These are phyloP conservation scores for Graphilbum sp. DNA, from an alignment of 2,329 filamentous ascomycete species.

Conservation along the genomic window DNA sequence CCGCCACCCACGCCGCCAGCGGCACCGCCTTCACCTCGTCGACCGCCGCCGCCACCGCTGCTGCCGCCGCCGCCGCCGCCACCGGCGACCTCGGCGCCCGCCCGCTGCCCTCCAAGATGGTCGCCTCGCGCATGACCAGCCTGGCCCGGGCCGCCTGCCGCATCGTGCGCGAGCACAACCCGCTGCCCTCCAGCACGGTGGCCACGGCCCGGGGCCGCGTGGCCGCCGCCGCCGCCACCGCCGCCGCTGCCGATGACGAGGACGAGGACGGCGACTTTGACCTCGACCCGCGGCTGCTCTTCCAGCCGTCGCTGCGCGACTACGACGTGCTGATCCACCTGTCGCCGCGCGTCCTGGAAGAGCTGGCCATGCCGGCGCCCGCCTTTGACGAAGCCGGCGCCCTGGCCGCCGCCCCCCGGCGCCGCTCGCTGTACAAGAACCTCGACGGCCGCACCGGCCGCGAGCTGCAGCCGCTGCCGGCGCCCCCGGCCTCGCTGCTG, in stretches of 20 bases:
- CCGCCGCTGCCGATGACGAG: not conserved
- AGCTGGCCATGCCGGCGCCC: slow-evolving; percentile 21
- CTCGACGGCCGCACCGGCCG: slow-evolving; percentile 42
- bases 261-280: slow-evolving; percentile 13
- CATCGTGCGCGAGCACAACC: slow-evolving; percentile 31
- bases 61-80: slow-evolving; percentile 68
- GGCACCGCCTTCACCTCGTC: slow-evolving; percentile 68
- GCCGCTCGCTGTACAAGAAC: slow-evolving; percentile 57
- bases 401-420: too few relatives aligned
- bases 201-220: not conserved
- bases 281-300: slow-evolving; percentile 45
- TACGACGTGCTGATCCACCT: slow-evolving; percentile 80
- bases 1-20: slow-evolving; percentile 60
- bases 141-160: slow-evolving; percentile 63
- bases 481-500: slow-evolving; percentile 46
- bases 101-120: slow-evolving; percentile 53
- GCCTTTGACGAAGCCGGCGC: slow-evolving; percentile 7
- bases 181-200: slow-evolving; percentile 18
- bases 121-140: slow-evolving; percentile 67
- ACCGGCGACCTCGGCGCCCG: slow-evolving; percentile 23
- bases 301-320: slow-evolving; percentile 54
- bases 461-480: slow-evolving; percentile 30
- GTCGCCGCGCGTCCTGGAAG: slow-evolving; percentile 31
- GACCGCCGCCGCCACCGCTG: slow-evolving; percentile 29
- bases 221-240: not conserved